Percentiles rank a stretch among this genome's conserved stretches.
Evolutionary conservation across 768 basidiomycete genomes (phyloP).

Genomic region (Clathrus columnatus): DNA sequence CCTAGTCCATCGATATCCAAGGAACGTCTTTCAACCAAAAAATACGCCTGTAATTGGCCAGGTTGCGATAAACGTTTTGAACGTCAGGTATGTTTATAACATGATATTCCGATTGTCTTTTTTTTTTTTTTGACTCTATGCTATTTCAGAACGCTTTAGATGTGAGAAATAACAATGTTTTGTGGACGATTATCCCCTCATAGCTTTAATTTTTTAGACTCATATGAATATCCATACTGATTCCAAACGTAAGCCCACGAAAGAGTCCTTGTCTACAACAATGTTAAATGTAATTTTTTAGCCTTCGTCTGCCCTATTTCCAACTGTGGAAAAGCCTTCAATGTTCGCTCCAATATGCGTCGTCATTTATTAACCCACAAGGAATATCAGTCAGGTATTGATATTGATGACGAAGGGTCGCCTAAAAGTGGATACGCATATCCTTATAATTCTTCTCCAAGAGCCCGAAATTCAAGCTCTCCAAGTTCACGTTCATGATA

Average conservation of each 20-base stretch:
- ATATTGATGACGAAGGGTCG: background rate
- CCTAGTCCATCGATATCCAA: background rate
- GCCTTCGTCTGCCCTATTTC: slow-evolving; percentile 5
- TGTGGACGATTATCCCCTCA: background rate
- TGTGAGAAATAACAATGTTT: background rate
- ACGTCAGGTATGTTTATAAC: background rate
- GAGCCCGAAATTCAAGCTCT: too few relatives aligned
- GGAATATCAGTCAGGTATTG: background rate
- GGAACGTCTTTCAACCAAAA: background rate
- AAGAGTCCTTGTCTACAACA: background rate
- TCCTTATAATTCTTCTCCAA: background rate
- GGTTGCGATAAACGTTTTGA: slow-evolving; percentile 9
- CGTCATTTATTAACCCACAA: slow-evolving; percentile 9
- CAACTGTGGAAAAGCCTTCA: slow-evolving; percentile 8
- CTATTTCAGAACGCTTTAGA: background rate
- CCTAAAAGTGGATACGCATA: background rate
- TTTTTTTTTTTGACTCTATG: background rate
- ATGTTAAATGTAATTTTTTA: background rate
- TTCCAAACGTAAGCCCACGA: slow-evolving; percentile 1
- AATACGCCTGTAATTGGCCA: slow-evolving; percentile 3
- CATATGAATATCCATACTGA: slow-evolving; percentile 8
- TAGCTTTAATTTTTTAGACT: background rate
- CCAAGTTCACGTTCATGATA: background rate
- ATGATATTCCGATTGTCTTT: background rate
- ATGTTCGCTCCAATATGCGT: slow-evolving; percentile 11